Conservation (phyloP, 108 stramenopile genomes). For the Mediolabrus comicus region DNA sequence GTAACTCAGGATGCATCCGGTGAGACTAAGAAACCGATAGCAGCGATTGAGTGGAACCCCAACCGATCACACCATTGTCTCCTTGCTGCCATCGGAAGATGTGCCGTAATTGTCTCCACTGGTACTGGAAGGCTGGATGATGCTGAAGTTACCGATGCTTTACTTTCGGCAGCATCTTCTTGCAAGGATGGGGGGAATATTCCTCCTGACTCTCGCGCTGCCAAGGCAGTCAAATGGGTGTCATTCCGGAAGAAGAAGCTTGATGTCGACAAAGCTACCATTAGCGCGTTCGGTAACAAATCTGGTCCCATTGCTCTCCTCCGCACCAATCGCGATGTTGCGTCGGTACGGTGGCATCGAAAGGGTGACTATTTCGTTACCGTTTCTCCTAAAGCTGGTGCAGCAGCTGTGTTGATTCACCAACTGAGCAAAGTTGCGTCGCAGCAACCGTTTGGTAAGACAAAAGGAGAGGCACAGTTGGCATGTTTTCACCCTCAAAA, state of each 20-base stretch:
- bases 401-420: slow-evolving; percentile 91
- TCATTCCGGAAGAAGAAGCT: slow-evolving; percentile 23
- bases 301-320: slow-evolving; percentile 68
- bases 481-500: slow-evolving; percentile 96
- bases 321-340: slow-evolving; percentile 64
- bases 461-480: slow-evolving; percentile 81
- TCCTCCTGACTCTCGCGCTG: slow-evolving; percentile 70
- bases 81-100: slow-evolving; percentile 73
- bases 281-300: slow-evolving; percentile 49
- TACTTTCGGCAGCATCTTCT: slow-evolving; percentile 61
- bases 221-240: slow-evolving; percentile 78
- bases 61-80: slow-evolving; percentile 86
- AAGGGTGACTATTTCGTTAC: slow-evolving; percentile 99
- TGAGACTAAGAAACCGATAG: slow-evolving; percentile 48
- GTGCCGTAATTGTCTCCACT: slow-evolving; percentile 84
- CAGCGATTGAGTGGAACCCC: slow-evolving; percentile 91
- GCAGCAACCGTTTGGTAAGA: slow-evolving; percentile 95
- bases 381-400: slow-evolving; percentile 78
- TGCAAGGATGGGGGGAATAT: slow-evolving; percentile 56
- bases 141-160: slow-evolving; percentile 81
- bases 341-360: slow-evolving; percentile 86
- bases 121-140: slow-evolving; percentile 85
- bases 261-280: slow-evolving; percentile 20
- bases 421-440: slow-evolving; percentile 91
- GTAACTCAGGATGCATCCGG: slow-evolving; percentile 14